Conservation (phyloP, 345 rosid species). For the Citrus hindsii region DNA sequence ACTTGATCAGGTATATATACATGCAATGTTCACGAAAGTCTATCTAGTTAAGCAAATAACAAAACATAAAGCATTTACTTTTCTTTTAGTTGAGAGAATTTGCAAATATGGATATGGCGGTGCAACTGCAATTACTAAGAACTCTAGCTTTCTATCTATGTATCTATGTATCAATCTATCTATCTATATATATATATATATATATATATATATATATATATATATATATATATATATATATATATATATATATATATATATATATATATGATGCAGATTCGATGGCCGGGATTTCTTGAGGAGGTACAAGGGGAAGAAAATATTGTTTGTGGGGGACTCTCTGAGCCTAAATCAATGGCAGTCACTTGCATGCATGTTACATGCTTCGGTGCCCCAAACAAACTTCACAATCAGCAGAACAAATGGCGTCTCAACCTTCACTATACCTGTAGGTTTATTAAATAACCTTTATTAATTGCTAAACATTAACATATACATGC, state of each 20-base stretch:
- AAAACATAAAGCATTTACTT: no score
- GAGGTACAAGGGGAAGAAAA: conserved; percentile 57
- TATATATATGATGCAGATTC: conserved; percentile 41
- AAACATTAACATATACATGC: neutral
- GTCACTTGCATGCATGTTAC: conserved; percentile 71
- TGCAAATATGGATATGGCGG: neutral
- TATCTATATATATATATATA: neutral
- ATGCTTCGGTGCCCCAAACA: conserved; percentile 45
- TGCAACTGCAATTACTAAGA: neutral
- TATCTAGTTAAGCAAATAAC: neutral
- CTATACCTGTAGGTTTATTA: conserved; percentile 27
- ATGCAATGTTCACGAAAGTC: neutral
- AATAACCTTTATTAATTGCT: no score
- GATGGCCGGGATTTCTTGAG: conserved; percentile 39
- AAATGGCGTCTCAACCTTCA: conserved; percentile 33
- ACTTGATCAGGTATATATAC: no score
- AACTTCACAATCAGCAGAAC: conserved; percentile 27
- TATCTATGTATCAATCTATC: no score
- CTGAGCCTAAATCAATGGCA: conserved; percentile 79
- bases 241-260: neutral
- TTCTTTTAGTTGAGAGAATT: neutral
- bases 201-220: neutral
- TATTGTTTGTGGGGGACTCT: conserved; percentile 82
- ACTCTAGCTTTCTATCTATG: neutral
- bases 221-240: neutral